Conservation (phyloP, 129 eudicot genomes). For the Centaurea solstitialis region DNA sequence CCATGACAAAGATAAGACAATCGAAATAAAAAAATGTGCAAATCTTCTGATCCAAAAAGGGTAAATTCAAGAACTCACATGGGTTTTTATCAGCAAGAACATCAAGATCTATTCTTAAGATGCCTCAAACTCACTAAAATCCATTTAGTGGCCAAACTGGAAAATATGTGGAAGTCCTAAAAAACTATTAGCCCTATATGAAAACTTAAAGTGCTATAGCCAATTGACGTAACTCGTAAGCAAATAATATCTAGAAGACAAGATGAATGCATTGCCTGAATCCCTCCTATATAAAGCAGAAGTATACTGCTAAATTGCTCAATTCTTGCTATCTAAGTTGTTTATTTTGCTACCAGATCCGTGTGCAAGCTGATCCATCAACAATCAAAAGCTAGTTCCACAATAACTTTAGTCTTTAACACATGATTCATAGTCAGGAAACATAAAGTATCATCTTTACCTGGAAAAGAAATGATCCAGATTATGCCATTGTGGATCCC, state of each 20-base stretch:
- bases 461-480: constrained; percentile 72
- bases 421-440: no score
- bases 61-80: no score
- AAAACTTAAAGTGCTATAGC: not conserved
- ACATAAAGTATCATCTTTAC: constrained; percentile 41
- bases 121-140: no score
- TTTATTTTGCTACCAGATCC: constrained; percentile 43
- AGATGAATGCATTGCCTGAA: not conserved
- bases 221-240: not conserved
- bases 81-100: no score
- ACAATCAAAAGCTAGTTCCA: constrained; percentile 18
- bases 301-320: constrained; percentile 65
- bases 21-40: no score
- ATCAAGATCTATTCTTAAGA: no score
- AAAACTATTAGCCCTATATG: not conserved
- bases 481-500: constrained; percentile 95
- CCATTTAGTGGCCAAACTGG: not conserved
- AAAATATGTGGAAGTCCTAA: not conserved
- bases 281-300: not conserved
- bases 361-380: constrained; percentile 63
- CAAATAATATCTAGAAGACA: not conserved
- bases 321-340: constrained; percentile 67
- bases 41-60: no score
- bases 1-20: no score
- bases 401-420: no score